These are phyloP conservation scores for Xerocomus amazonicus DNA, from an alignment of 1,284 basidiomycete genomes.

Conservation along the genomic window DNA sequence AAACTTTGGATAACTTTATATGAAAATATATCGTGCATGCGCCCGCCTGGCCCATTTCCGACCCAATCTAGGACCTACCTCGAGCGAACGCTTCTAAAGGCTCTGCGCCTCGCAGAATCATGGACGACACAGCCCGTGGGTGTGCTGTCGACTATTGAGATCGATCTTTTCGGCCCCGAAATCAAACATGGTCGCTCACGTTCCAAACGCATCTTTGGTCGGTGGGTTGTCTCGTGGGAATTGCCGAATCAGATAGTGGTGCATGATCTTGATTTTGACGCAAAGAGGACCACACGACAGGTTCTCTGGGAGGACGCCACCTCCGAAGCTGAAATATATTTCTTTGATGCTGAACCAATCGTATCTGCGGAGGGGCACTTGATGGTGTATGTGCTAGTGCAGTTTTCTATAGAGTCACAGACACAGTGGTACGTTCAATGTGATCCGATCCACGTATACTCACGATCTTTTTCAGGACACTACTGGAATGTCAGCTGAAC, in stretches of 20 bases:
- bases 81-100: constrained; percentile 1
- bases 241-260: not conserved
- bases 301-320: not conserved
- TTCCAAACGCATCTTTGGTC: not conserved
- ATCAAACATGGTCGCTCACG: no score
- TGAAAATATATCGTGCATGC: not conserved
- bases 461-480: not conserved
- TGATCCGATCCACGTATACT: no score
- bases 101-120: constrained; percentile 1
- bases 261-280: not conserved
- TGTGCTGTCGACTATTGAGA: not conserved
- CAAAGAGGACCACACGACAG: not conserved
- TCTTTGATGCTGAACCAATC: not conserved
- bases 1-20: constrained; percentile 5
- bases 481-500: not conserved
- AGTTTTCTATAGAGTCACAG: no score
- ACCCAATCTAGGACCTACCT: not conserved
- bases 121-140: constrained; percentile 3
- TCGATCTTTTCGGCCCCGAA: no score
- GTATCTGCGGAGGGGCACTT: not conserved
- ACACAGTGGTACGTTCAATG: no score
- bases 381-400: not conserved
- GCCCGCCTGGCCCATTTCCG: not conserved
- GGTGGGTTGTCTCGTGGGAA: constrained; percentile 1
- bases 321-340: no score